These are phyloP conservation scores for Ceratocystis papillata DNA, from an alignment of 2,329 filamentous ascomycete genomes.

Conservation along the genomic window DNA sequence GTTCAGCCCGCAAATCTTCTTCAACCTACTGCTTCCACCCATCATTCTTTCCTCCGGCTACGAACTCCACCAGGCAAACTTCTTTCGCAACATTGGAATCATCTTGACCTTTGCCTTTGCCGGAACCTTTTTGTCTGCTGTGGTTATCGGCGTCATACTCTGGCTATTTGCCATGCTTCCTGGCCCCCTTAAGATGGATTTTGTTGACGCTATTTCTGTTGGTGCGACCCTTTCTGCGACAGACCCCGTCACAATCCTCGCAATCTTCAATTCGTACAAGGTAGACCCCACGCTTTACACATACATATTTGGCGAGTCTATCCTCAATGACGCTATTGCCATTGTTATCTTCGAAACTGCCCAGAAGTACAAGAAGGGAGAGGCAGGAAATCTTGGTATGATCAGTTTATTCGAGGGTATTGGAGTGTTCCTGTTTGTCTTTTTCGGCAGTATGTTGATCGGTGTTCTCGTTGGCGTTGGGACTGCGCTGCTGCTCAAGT, in stretches of 20 bases:
- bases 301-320: conserved; percentile 96
- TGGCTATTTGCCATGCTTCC: conserved; percentile 83
- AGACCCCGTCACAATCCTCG: conserved; percentile 92
- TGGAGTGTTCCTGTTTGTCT: conserved; percentile 88
- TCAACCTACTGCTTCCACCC: conserved; percentile 94
- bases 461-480: conserved; percentile 77
- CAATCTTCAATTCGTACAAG: conserved; percentile 99
- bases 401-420: conserved; percentile 82
- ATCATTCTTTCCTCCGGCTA: conserved; percentile 97
- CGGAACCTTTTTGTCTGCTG: conserved; percentile 89
- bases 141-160: conserved; percentile 83
- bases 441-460: conserved; percentile 87
- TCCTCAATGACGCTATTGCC: conserved; percentile 93
- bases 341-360: conserved; percentile 98
- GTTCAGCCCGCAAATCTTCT: conserved; percentile 99
- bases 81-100: conserved; percentile 95
- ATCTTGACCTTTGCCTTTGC: conserved; percentile 97
- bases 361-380: conserved; percentile 75
- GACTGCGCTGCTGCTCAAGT: conserved; percentile 82
- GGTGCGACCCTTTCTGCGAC: conserved; percentile 94
- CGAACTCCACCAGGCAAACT: conserved; percentile 95
- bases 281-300: conserved; percentile 98
- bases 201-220: conserved; percentile 92
- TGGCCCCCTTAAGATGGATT: conserved; percentile 71
- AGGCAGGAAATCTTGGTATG: conserved; percentile 60